Conservation (phyloP, 306 rosid genomes). For the Pyrus pyrifolia region DNA sequence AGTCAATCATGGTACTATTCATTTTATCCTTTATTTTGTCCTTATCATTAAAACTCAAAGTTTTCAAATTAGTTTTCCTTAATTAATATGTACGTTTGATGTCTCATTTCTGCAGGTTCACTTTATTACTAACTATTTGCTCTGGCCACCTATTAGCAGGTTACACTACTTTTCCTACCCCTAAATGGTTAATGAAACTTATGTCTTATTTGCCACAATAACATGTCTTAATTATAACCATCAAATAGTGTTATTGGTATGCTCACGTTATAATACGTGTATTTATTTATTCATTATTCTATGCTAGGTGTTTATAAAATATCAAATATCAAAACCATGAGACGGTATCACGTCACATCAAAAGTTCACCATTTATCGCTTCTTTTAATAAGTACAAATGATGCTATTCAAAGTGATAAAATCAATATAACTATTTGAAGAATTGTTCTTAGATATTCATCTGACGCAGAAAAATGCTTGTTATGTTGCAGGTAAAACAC, state of each 20-base stretch:
- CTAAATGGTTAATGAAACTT: neutral
- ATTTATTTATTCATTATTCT: too few species aligned
- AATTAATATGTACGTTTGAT: too few species aligned
- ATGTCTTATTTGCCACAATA: neutral
- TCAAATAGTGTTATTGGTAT: neutral
- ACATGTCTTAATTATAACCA: neutral
- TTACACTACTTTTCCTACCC: neutral
- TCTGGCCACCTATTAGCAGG: constrained; percentile 23
- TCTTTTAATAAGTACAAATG: neutral
- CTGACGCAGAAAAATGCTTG: neutral
- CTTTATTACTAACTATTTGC: constrained; percentile 55
- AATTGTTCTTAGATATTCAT: neutral
- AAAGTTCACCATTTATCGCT: neutral
- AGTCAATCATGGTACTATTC: too few species aligned
- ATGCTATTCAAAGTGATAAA: neutral
- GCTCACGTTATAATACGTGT: neutral
- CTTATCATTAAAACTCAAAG: too few species aligned
- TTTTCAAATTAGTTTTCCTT: too few species aligned
- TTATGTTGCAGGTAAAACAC: neutral
- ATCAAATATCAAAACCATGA: neutral
- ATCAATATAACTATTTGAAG: neutral
- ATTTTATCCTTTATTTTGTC: too few species aligned
- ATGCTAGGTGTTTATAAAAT: too few species aligned
- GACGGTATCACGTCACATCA: neutral
- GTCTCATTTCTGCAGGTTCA: constrained; percentile 50